phyloP scores from a whole-genome alignment of 1,139 yeast species.

The Pichia sp. region DNA sequence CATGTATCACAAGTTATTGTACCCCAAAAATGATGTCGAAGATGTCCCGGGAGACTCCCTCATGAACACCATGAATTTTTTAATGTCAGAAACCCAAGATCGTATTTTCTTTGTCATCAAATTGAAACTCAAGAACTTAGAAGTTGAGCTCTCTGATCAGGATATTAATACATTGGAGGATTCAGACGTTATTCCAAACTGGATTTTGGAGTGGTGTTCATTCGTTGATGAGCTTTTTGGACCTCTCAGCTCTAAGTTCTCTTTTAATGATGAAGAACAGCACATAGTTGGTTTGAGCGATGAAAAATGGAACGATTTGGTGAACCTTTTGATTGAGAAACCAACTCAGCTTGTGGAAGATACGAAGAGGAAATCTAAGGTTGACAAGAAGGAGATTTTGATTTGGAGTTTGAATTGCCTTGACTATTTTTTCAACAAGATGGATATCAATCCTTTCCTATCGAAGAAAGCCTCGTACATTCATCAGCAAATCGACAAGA shows the following conservation, averaged over 20 bases:
- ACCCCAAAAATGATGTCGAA: conserved; percentile 11
- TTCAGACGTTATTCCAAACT: conserved; percentile 58
- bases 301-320: conserved; percentile 30
- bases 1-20: conserved; percentile 53
- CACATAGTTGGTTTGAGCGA: conserved; percentile 32
- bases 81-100: conserved; percentile 32
- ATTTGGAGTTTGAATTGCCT: conserved; percentile 52
- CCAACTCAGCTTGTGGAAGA: conserved; percentile 40
- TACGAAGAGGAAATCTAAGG: conserved; percentile 24
- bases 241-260: conserved; percentile 24
- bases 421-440: conserved; percentile 51
- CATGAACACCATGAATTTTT: conserved; percentile 17
- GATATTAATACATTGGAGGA: conserved; percentile 28
- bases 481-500: conserved; percentile 29
- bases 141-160: conserved; percentile 21
- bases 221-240: conserved; percentile 37
- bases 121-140: conserved; percentile 37
- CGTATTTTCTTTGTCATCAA: conserved; percentile 36
- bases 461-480: conserved; percentile 28
- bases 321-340: conserved; percentile 36
- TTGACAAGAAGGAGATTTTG: conserved; percentile 19
- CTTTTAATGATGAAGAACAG: conserved; percentile 24
- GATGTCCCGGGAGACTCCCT: too few species aligned
- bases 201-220: conserved; percentile 46
- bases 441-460: conserved; percentile 39